Evolutionary conservation across 352 stramenopile species (phyloP), one percentile per base, ranked within the genome.

Genomic region (Phytophthora podocarpi): DNA sequence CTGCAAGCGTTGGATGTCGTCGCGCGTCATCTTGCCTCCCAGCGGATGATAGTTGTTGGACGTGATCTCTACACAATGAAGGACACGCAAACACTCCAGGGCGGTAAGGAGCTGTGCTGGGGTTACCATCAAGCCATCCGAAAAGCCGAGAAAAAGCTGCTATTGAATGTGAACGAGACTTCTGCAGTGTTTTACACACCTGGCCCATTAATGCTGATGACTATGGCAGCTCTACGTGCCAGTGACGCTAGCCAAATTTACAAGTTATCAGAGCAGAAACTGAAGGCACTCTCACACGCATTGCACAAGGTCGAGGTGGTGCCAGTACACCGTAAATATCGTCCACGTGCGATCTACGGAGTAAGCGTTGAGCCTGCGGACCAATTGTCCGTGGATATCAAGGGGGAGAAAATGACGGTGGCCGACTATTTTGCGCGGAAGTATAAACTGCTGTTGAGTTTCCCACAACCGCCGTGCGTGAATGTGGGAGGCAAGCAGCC

Each of bases 121-220:
- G 78, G 81, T 0, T 90, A 88, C 47, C 78, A 89, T 26, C 81
- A 89, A 66, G 74, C 65, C 0, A 75, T 90, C 16, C 76, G 72
- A 12, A 39, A 76, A 5, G 74, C 59, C 0, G 61, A 85, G 20
- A 24, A 50, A 2, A 78, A 79, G 39, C 34, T 89, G 16, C 39
- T 86, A 21, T 56, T 90, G 32, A 90, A 89, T 31, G 69, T 89
- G 15, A 78, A 89, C 31, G 72, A 80, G 56, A 76, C 78, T 0
- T 67, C 77, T 2, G 85, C 74, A 0, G 72, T 82, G 11, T 90
- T 89, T 32, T 86, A 88, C 32, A 54, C 65, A 0, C 67, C 65
- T 3, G 71, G 67, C 6, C 37, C 58, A 4, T 57, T 87, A n/a
- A 37, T 89, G 26, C 67, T 78, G 3, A 36, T 87, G 5, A 71